Base-by-base conservation (phyloP, 345 rosid genomes). In the Eucalyptus cloeziana region DNA sequence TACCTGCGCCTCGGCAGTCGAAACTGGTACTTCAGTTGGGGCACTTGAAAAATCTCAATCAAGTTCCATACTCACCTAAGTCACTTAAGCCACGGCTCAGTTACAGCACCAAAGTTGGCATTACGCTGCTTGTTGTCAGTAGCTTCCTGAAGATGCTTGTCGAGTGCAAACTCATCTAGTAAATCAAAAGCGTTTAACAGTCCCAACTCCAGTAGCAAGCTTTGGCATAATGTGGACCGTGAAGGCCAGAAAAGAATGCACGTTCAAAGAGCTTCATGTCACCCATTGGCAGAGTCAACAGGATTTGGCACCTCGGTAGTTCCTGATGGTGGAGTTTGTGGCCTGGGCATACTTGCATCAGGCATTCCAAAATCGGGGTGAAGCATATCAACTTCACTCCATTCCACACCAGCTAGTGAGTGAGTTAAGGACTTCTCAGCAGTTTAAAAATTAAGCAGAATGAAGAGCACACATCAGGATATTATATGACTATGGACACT, bases 351-450 rank as follows among this genome's bases (percentile, higher is more conserved):
- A 90, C 89, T 89, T 81, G 88, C 93, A 79, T 95, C 96, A 31
- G 93, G 92, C 90, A 95, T 94, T 89, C 91, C 95, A 86, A 96
- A 95, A 85, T 96, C 97, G 14, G 92, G n/a, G 40, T 81, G 89
- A 89, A 94, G 92, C 90, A 93, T 90, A 88, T 92, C 88, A 69
- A 91, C 67, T 19, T 88, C 95, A 31, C 86, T 87, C 98, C 98
- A 96, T 87, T 96, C 99, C 44, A 91, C 90, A 90, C 94, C 93
- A 86, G 96, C 98, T 94, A 90, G 86, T 64, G 79, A 87, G 80
- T 13, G 85, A 92, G 95, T 97, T 54, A 95, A 95, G 94, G 94
- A 93, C 56, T 90, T 87, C n/a, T n/a, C 69, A 79, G 56, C 85
- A 76, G 85, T 71, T 50, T 30, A n/a, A 71, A 83, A 86, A 47